Conservation (phyloP, 768 basidiomycete species). For the Saitozyma podzolica region DNA sequence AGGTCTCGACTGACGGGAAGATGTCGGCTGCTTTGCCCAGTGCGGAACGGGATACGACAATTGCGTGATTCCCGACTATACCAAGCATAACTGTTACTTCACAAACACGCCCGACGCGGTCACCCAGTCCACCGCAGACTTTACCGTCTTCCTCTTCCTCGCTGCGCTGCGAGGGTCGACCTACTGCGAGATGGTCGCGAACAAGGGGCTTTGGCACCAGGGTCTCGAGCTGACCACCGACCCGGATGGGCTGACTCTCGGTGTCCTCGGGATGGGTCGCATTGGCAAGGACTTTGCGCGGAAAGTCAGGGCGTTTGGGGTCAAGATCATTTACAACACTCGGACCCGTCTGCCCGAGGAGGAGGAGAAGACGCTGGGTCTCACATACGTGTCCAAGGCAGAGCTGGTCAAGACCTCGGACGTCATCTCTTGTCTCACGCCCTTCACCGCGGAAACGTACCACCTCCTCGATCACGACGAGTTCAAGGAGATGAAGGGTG, state of each 20-base stretch:
- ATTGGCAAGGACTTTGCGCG: conserved; percentile 30
- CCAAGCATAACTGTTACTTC: conserved; percentile 21
- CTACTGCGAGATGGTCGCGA: conserved; percentile 19
- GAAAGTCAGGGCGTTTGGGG: conserved; percentile 23
- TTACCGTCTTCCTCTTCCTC: conserved; percentile 31
- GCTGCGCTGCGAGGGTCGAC: conserved; percentile 19
- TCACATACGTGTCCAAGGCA: conserved; percentile 21
- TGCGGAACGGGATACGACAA: conserved; percentile 34
- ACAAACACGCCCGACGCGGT: conserved; percentile 40
- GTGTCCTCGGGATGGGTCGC: conserved; percentile 35
- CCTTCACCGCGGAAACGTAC: conserved; percentile 19
- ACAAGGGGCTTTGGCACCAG: conserved; percentile 20
- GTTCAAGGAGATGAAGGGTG: conserved; percentile 44
- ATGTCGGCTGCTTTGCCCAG: conserved; percentile 27
- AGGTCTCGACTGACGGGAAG: conserved; percentile 5
- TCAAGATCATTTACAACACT: conserved; percentile 35
- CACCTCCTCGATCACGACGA: conserved; percentile 22
- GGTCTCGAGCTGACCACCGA: conserved; percentile 27
- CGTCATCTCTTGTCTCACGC: conserved; percentile 21
- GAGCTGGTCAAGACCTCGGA: conserved; percentile 25
- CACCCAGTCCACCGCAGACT: conserved; percentile 31
- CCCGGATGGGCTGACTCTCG: conserved; percentile 24
- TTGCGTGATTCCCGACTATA: conserved; percentile 16
- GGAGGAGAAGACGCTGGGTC: conserved; percentile 21
- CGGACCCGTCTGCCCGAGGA: conserved; percentile 17